Conservation (phyloP, 441 rosid species). For the Corymbia citriodora region DNA sequence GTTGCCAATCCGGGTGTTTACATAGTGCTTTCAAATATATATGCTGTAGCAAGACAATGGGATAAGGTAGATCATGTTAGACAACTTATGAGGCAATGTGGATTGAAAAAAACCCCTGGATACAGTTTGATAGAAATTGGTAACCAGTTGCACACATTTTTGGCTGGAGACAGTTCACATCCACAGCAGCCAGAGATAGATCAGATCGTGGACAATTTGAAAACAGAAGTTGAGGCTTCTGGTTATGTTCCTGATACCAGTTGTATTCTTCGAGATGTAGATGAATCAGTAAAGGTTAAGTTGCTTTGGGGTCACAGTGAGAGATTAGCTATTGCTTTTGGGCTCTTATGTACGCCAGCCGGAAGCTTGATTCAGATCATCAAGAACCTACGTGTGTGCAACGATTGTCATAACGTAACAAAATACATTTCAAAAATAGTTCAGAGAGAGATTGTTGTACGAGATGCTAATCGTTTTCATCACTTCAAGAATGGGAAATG, state of each 20-base stretch:
- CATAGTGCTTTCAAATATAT: slow-evolving; percentile 22
- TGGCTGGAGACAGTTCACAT: slow-evolving; percentile 23
- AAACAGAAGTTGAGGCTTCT: slow-evolving; percentile 12
- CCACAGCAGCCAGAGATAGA: slow-evolving; percentile 8
- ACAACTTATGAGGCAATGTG: slow-evolving; percentile 16
- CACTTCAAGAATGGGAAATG: slow-evolving; percentile 26
- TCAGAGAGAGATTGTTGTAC: slow-evolving; percentile 22
- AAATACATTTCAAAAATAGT: slow-evolving; percentile 21
- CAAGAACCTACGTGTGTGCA: slow-evolving; percentile 27
- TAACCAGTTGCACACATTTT: slow-evolving; percentile 19
- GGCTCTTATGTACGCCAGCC: slow-evolving; percentile 16
- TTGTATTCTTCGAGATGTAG: slow-evolving; percentile 23
- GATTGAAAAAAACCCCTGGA: slow-evolving; percentile 23
- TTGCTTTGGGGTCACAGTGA: slow-evolving; percentile 27
- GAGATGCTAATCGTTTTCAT: slow-evolving; percentile 30
- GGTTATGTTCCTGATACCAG: slow-evolving; percentile 24
- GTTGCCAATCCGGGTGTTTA: slow-evolving; percentile 17
- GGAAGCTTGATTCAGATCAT: slow-evolving; percentile 24
- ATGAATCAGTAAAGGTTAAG: slow-evolving; percentile 17
- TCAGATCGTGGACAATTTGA: slow-evolving; percentile 13
- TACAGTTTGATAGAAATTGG: slow-evolving; percentile 20
- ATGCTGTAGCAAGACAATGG: slow-evolving; percentile 24
- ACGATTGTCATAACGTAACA: slow-evolving; percentile 23
- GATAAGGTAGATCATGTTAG: slow-evolving; percentile 23
- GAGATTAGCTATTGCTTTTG: slow-evolving; percentile 29